Base-by-base conservation (phyloP, 345 rosid species). In the Salix arbutifolia region DNA sequence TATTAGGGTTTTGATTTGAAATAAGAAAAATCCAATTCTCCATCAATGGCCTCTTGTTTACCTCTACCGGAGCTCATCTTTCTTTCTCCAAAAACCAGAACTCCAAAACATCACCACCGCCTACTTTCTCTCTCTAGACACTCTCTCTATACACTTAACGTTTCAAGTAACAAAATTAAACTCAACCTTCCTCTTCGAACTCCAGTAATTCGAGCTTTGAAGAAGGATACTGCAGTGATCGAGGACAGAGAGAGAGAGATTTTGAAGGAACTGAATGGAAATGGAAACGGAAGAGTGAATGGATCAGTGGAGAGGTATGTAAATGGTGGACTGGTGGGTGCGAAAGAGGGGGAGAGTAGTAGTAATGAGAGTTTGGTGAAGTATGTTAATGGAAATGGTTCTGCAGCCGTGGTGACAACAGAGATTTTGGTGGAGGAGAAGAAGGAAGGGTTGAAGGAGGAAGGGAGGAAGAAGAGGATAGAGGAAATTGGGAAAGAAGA, bases 401-500 rank as follows among this genome's bases (percentile, higher is more conserved):
- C 82, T 72, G 58, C 56, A 35, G 50, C 65, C 12, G 80, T 69
- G 37, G 77, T 52, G 44, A 80, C 75, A 50, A 82, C 76, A 44
- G 81, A 67, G 38, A 81, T 73, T 68, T 73, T 72, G 67, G 80
- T 62, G 28, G 67, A 67, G 62, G 50, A 77, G 40, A 84, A 78
- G 70, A 77, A 61, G 60, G 76, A 72, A 56, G 75, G 33, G 60
- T 53, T 23, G 44, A 75, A 56, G 71, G 97, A 95, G 82, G 93
- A 84, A 74, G 87, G 78, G 64, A 89, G 98, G 91, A 86, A 89
- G 87, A 93, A 84, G 90, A 89, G 97, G 77, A 88, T 96, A 16
- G 99, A 96, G 81, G 96, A 93, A 77, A 92, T 96, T 35, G 99
- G 99, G 76, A 90, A 91, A 83, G 99, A 96, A 70, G 97, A 91